phyloP scores from a whole-genome alignment of 179 eudicot species.

The Beta macrorhiza region DNA sequence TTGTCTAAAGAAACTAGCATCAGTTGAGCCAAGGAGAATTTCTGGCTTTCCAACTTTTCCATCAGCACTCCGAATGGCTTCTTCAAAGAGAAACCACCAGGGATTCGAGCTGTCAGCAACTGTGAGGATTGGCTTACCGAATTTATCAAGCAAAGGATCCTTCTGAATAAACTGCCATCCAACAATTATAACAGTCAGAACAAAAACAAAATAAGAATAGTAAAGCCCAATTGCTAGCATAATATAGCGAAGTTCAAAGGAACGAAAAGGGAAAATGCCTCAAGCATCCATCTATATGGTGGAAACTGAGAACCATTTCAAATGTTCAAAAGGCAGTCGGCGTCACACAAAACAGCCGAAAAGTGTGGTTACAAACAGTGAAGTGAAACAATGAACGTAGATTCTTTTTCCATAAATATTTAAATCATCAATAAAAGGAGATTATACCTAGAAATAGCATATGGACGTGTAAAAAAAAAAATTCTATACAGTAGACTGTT shows the following conservation, averaged over 20 bases:
- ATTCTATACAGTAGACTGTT: not conserved
- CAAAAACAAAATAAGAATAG: not conserved
- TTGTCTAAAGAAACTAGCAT: constrained; percentile 63
- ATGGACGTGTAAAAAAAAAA: not conserved
- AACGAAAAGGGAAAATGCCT: not conserved
- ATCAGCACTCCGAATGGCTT: constrained; percentile 45
- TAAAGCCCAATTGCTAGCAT: not conserved
- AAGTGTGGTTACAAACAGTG: not conserved
- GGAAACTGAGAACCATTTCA: not conserved
- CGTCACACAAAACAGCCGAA: not conserved
- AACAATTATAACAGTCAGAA: not conserved
- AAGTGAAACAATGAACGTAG: too few relatives aligned
- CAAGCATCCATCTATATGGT: not conserved
- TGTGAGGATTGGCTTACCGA: constrained; percentile 55
- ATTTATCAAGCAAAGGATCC: constrained; percentile 47
- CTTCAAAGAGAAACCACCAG: constrained; percentile 41
- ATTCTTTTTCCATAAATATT: not conserved
- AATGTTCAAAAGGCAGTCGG: not conserved
- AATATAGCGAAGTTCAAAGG: too few relatives aligned
- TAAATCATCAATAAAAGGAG: not conserved
- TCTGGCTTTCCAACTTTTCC: constrained; percentile 62
- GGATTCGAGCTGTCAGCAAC: constrained; percentile 58
- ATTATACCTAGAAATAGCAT: not conserved
- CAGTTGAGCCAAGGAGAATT: constrained; percentile 78
- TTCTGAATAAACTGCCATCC: constrained; percentile 60